Base-by-base conservation (phyloP, 176 grass and related monocot species). In the Oryza australiensis region DNA sequence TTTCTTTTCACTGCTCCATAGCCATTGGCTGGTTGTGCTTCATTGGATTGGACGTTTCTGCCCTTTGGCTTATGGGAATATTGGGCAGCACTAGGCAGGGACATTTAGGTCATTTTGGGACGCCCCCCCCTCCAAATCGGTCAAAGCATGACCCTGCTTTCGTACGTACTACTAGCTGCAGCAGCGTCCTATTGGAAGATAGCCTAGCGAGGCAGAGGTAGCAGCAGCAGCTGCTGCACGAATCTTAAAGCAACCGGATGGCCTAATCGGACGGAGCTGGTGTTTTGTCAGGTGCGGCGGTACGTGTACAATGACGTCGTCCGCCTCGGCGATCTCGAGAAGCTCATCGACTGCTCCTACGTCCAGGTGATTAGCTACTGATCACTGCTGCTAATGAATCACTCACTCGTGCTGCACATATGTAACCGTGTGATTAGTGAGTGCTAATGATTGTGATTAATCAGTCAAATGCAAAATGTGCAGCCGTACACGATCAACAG, bases 401-500 rank as follows among this genome's bases (percentile, higher is more conserved):
- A 11, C 7, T 9, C 37, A 34, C 30, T 32, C 30, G 30, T 32
- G 3, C 30, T 32, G 30, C 30, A 32, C 3, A 3, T 32, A 3
- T 1, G 33, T 43, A 45, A 45, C 46, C 34, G 8, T 10, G 18
- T 37, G 7, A 23, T 59, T 60, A 24, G 55, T 0, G 6, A 9
- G 1, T n/a, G 51, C 51, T 55, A 55, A 55, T 53, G 48, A 16
- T 0, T n/a, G 9, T 22, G 9, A 29, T 28, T 29, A 29, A 49
- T n/a, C n/a, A n/a, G n/a, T n/a, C n/a, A n/a, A n/a, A n/a, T n/a
- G n/a, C n/a, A n/a, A n/a, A n/a, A n/a, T n/a, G n/a, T n/a, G 75
- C 80, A 99, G 96, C 75, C 93, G 35, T 99, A 99, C 83, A 99
- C 96, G n/a, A 99, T 99, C 87, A 99, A 99, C 85, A 94, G 96